phyloP scores from a whole-genome alignment of 306 rosid species.

The Quercus engelmannii region DNA sequence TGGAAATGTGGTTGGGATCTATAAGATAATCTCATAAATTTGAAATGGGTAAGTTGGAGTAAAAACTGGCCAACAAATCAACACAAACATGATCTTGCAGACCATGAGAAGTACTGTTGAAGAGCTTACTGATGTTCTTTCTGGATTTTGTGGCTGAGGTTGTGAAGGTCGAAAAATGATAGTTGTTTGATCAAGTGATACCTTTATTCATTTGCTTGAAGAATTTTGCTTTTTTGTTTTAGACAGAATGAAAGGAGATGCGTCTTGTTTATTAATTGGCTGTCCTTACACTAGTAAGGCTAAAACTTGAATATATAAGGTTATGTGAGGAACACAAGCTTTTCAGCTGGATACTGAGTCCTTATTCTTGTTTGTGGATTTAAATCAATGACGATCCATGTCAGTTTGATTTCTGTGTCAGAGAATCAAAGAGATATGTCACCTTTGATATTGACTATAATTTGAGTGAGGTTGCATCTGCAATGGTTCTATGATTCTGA shows the following conservation, averaged over 20 bases:
- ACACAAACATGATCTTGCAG: constrained; percentile 4
- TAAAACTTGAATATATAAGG: constrained; percentile 14
- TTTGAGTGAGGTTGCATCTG: constrained; percentile 21
- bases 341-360: neutral
- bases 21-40: neutral
- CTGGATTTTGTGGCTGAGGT: constrained; percentile 29
- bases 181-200: constrained; percentile 10
- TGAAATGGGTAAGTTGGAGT: constrained; percentile 24
- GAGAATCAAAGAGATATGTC: constrained; percentile 8
- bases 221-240: constrained; percentile 2
- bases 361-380: neutral
- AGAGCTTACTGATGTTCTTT: constrained; percentile 13
- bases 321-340: constrained; percentile 5
- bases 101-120: constrained; percentile 15
- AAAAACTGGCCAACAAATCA: constrained; percentile 18
- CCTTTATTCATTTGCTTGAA: constrained; percentile 17
- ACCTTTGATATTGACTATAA: constrained; percentile 13
- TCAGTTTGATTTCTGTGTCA: neutral
- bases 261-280: constrained; percentile 6
- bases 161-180: constrained; percentile 15
- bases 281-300: constrained; percentile 15
- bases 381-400: neutral
- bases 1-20: constrained; percentile 25
- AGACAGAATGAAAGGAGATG: constrained; percentile 10
- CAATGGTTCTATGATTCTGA: constrained; percentile 18